Evolutionary conservation across 208 protist genomes (phyloP).

Genomic region (Blastocrithidia nonstop): DNA sequence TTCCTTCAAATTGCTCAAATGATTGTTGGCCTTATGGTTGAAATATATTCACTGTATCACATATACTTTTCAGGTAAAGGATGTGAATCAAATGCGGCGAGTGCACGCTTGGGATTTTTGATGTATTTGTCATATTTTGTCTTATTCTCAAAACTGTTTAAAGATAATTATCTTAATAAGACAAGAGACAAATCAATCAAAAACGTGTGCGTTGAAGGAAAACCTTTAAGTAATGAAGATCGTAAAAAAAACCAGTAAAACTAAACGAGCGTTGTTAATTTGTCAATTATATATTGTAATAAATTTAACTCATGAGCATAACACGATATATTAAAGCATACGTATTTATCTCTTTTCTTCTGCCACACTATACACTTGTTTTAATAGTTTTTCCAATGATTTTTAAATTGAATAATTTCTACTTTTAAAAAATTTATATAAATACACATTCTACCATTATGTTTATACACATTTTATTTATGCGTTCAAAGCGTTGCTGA

Average conservation of each 20-base stretch:
- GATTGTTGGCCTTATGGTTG: conserved; percentile 63
- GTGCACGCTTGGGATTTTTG: conserved; percentile 35
- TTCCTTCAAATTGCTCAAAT: conserved; percentile 87
- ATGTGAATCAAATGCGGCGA: conserved; percentile 41
- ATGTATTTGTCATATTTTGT: conserved; percentile 90
- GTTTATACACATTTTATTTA: no score
- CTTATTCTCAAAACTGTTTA: conserved; percentile 81
- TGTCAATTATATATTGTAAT: background rate
- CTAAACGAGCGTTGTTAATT: background rate
- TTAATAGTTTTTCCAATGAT: no score
- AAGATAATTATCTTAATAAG: conserved; percentile 46
- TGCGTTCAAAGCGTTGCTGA: no score
- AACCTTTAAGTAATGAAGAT: no score
- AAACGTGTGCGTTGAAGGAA: no score
- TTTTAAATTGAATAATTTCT: no score
- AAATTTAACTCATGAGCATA: conserved; percentile 1
- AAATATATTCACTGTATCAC: conserved; percentile 17
- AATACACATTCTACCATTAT: no score
- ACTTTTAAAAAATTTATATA: no score
- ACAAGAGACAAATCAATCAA: background rate
- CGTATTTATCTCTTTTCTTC: no score
- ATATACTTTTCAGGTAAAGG: conserved; percentile 17
- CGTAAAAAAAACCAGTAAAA: conserved; percentile 1
- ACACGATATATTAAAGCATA: no score
- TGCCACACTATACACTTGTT: no score